Percentiles rank a stretch among this genome's conserved stretches.
phyloP scores from a whole-genome alignment of 129 eudicot species.

The Flaveria trinervia region DNA sequence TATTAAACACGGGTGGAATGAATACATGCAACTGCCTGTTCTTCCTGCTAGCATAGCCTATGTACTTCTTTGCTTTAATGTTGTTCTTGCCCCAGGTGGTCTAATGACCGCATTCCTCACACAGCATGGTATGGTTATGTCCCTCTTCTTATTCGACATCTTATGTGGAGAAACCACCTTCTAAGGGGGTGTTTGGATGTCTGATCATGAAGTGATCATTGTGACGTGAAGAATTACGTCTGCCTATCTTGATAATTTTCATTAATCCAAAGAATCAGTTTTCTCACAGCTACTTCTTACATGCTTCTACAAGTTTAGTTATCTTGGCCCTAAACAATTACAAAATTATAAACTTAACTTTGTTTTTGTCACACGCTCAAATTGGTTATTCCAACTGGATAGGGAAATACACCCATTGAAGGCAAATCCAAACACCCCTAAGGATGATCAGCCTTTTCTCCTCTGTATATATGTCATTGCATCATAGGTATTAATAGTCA shows the following conservation, averaged over 20 bases:
- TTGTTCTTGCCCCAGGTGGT: constrained; percentile 89
- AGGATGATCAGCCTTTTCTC: not conserved
- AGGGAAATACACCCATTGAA: not conserved
- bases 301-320: not conserved
- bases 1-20: constrained; percentile 87
- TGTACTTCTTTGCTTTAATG: constrained; percentile 89
- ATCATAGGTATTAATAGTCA: not conserved
- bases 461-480: too few species aligned
- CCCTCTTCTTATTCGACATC: not conserved
- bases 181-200: constrained; percentile 4
- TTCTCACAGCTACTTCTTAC: not conserved
- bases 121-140: constrained; percentile 69
- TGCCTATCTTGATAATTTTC: not conserved
- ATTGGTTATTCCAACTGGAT: not conserved
- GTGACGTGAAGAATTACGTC: not conserved
- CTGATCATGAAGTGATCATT: not conserved
- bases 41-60: constrained; percentile 99
- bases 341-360: not conserved
- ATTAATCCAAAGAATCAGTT: not conserved
- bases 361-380: not conserved
- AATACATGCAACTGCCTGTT: constrained; percentile 95
- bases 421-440: not conserved
- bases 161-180: not conserved
- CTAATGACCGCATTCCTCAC: constrained; percentile 98
- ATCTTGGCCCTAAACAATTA: not conserved